A percentile compares a stretch with the other conserved stretches of the same genome.
Conservation (phyloP, 116 monocot genomes). For the Posidonia oceanica region DNA sequence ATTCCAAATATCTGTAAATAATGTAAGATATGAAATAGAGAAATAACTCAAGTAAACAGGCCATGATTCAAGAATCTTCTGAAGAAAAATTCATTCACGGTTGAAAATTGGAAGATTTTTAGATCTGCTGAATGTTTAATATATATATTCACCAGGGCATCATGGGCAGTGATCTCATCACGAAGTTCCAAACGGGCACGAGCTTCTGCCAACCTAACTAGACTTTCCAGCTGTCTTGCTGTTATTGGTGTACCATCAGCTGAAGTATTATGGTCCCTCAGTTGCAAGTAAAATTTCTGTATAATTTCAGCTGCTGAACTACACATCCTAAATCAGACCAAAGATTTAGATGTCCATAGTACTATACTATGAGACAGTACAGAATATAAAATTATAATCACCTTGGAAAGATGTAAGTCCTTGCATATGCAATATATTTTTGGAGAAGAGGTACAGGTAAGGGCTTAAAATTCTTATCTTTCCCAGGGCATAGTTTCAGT, state of each 20-base stretch:
- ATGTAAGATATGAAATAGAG: too few relatives aligned
- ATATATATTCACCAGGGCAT: slow-evolving; percentile 55
- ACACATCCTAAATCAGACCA: slow-evolving; percentile 45
- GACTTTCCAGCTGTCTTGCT: slow-evolving; percentile 88
- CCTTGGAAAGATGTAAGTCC: slow-evolving; percentile 74
- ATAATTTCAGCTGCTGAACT: slow-evolving; percentile 76
- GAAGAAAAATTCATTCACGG: background rate
- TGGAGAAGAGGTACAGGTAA: slow-evolving; percentile 83
- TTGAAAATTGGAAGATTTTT: background rate
- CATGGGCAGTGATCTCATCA: slow-evolving; percentile 80
- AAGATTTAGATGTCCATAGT: background rate
- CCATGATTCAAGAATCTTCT: background rate
- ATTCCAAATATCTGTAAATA: too few relatives aligned
- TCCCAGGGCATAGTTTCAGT: slow-evolving; percentile 59
- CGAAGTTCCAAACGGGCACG: slow-evolving; percentile 92
- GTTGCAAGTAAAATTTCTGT: slow-evolving; percentile 72
- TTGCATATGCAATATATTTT: slow-evolving; percentile 96
- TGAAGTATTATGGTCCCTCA: slow-evolving; percentile 76
- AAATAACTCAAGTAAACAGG: too few relatives aligned
- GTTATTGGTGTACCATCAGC: slow-evolving; percentile 96
- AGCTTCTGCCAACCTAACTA: slow-evolving; percentile 93
- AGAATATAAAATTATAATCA: slow-evolving; percentile 13
- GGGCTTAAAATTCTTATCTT: slow-evolving; percentile 77
- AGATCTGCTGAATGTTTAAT: too few relatives aligned
- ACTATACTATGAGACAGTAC: slow-evolving; percentile 1